phyloP scores from a whole-genome alignment of 192 early-diverging fungal species.

The Backusella tuberculispora region DNA sequence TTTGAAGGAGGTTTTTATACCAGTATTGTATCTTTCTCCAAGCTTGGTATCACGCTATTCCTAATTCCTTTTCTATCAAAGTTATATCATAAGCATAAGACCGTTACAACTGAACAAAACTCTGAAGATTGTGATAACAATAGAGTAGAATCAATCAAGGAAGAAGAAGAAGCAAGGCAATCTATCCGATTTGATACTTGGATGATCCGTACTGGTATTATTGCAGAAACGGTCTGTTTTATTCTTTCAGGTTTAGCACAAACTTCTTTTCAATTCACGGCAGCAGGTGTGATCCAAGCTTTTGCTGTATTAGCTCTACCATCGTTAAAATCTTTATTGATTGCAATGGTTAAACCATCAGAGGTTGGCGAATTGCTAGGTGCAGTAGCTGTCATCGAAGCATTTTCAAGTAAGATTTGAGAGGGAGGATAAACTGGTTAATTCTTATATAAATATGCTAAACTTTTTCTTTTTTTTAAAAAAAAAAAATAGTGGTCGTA shows the following conservation, averaged over 20 bases:
- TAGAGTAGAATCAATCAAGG: background rate
- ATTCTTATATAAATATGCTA: background rate
- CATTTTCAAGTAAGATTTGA: conserved; percentile 36
- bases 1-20: conserved; percentile 47
- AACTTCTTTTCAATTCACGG: conserved; percentile 17
- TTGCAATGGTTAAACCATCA: conserved; percentile 47
- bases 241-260: conserved; percentile 39
- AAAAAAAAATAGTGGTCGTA: conserved; percentile 27
- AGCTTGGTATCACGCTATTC: conserved; percentile 33
- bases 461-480: background rate
- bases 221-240: conserved; percentile 40
- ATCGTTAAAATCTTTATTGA: conserved; percentile 46
- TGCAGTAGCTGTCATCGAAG: conserved; percentile 50
- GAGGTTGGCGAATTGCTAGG: conserved; percentile 57
- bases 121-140: background rate
- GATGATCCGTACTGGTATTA: conserved; percentile 47
- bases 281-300: conserved; percentile 33
- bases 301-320: conserved; percentile 41
- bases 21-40: conserved; percentile 25
- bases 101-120: background rate
- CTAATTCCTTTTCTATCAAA: conserved; percentile 41
- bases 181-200: conserved; percentile 47
- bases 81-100: conserved; percentile 32
- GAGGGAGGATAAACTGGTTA: background rate
- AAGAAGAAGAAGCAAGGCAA: background rate